Evolutionary conservation across 345 rosid genomes (phyloP), one percentile per base, ranked within the genome.

Genomic region (Alliaria petiolata): DNA sequence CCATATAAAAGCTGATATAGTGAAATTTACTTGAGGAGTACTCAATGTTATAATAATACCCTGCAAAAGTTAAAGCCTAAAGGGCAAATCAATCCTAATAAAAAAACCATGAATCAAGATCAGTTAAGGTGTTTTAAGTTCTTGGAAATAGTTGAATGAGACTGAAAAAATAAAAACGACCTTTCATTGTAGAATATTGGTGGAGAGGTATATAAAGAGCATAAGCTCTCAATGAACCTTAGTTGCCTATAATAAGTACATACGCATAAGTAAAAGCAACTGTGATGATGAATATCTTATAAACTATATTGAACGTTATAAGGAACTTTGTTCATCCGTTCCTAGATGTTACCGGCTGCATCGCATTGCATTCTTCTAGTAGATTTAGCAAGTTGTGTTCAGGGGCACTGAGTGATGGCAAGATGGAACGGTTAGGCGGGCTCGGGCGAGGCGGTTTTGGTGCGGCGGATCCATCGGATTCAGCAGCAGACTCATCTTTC

Each of bases 351-450:
- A 73, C 86, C 72, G 28, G 77, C 84, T 56, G 85, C 81, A 53
- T 87, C 25, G 80, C 87, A 77, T 85, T 81, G 73, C 93, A 92
- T 68, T 93, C 98, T 75, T 93, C 92, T 0, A 93, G 90, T 28
- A 93, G 85, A 62, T 93, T 83, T 42, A 89, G 84, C 55, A 92
- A 80, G 83, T 88, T 75, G 78, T 92, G 91, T 67, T 92, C 98
- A 14, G 95, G 98, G 7, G 98, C 98, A 71, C 98, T 90, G 2
- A 87, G 70, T 12, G 98, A 93, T 39, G 98, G 98, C 70, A 87
- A 81, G 62, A 93, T 92, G 25, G 69, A 42, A 52, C 93, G 87
- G 59, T 79, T 87, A 9, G 81, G 39, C 19, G 33, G 80, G 8
- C 72, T 55, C 1, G 82, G 80, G 17, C 83, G 82, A 17, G 84